Conservation (phyloP, 2,329 filamentous ascomycete species). For the Alternaria brassicae region DNA sequence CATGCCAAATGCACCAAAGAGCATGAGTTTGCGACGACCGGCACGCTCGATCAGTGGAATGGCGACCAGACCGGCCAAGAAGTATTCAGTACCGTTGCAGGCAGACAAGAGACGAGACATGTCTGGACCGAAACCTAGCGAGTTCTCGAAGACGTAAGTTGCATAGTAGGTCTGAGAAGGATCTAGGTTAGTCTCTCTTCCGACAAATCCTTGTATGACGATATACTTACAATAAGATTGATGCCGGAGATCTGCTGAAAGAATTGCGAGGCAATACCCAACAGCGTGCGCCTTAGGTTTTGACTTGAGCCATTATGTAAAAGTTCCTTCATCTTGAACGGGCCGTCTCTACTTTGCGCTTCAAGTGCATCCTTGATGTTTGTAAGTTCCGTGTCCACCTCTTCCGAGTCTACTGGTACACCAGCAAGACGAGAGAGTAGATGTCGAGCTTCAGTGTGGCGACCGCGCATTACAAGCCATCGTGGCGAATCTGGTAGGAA, state of each 20-base stretch:
- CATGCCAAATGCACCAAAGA: slow-evolving; percentile 41
- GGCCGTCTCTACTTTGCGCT: slow-evolving; percentile 48
- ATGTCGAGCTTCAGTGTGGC: slow-evolving; percentile 45
- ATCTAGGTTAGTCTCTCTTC: background rate
- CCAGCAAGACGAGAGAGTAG: slow-evolving; percentile 22
- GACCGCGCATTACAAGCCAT: slow-evolving; percentile 58
- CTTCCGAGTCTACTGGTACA: slow-evolving; percentile 27
- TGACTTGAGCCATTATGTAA: slow-evolving; percentile 55
- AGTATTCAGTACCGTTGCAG: slow-evolving; percentile 55
- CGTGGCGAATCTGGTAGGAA: slow-evolving; percentile 49
- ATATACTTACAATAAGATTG: slow-evolving; percentile 22
- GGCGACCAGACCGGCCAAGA: slow-evolving; percentile 48
- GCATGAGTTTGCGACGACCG: slow-evolving; percentile 38
- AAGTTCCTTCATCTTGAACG: slow-evolving; percentile 44
- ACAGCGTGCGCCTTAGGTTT: slow-evolving; percentile 51
- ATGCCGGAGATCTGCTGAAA: slow-evolving; percentile 54
- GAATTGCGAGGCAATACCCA: slow-evolving; percentile 56
- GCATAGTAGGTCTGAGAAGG: slow-evolving; percentile 15
- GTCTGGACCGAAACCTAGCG: slow-evolving; percentile 54
- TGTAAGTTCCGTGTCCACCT: slow-evolving; percentile 36
- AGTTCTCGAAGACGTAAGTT: slow-evolving; percentile 56
- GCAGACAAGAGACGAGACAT: slow-evolving; percentile 44
- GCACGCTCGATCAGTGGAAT: slow-evolving; percentile 51
- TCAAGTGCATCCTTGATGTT: slow-evolving; percentile 52
- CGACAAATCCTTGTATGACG: no score